Evolutionary conservation across 2,329 filamentous ascomycete genomes (phyloP).

Genomic region (Whalleya microplaca): DNA sequence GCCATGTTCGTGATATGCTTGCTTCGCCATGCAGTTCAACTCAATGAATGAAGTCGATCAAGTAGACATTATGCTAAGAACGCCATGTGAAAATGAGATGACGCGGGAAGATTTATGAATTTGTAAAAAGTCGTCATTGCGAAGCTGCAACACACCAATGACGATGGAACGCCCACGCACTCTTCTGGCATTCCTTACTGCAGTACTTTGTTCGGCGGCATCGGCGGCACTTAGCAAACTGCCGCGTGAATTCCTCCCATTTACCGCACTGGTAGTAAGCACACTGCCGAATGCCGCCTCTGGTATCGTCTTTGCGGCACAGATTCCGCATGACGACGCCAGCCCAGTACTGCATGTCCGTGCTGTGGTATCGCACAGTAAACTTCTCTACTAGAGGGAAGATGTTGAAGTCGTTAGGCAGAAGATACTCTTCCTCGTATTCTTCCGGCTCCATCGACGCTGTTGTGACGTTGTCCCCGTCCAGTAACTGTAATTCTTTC

Average conservation of each 20-base stretch:
- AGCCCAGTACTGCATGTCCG: slow-evolving; percentile 99
- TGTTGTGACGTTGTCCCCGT: slow-evolving; percentile 63
- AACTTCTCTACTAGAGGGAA: slow-evolving; percentile 99
- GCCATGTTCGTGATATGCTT: slow-evolving; percentile 44
- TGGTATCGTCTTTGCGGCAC: slow-evolving; percentile 94
- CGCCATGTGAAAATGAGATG: slow-evolving; percentile 35
- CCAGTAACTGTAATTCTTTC: slow-evolving; percentile 78
- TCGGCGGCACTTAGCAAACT: slow-evolving; percentile 96
- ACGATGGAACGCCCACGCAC: slow-evolving; percentile 95
- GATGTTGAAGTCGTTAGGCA: slow-evolving; percentile 96
- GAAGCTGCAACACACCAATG: slow-evolving; percentile 91
- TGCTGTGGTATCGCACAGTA: slow-evolving; percentile 90
- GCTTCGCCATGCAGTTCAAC: slow-evolving; percentile 43
- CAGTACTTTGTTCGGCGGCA: slow-evolving; percentile 98
- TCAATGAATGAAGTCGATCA: slow-evolving; percentile 38
- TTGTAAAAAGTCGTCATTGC: slow-evolving; percentile 43
- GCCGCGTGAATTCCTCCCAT: slow-evolving; percentile 95
- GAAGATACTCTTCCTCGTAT: slow-evolving; percentile 82
- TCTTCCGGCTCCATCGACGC: slow-evolving; percentile 53
- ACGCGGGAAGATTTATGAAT: slow-evolving; percentile 21
- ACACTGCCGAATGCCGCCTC: slow-evolving; percentile 93
- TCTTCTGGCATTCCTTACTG: slow-evolving; percentile 99
- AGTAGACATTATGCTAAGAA: slow-evolving; percentile 43
- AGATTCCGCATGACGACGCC: slow-evolving; percentile 98
- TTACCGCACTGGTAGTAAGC: slow-evolving; percentile 98